Base-by-base conservation (phyloP, 306 rosid species). In the Inga leiocalycina region DNA sequence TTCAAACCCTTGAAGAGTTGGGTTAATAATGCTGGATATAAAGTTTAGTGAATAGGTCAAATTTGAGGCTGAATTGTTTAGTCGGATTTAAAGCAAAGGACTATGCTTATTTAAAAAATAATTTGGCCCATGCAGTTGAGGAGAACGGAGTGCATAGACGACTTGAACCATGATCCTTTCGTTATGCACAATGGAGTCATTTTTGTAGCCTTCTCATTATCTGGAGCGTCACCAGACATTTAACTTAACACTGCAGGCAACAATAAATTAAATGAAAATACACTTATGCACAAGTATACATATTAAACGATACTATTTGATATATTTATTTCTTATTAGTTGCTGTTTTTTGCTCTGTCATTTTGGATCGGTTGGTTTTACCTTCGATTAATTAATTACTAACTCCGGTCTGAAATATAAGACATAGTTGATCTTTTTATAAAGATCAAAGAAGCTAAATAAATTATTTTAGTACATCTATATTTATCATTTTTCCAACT, bases 121-220 rank as follows among this genome's bases (percentile, higher is more conserved):
- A 8, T 8, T n/a, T 57, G 65, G 13, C 30, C 9, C 65, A 20
- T 62, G 12, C 11, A 27, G 16, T 3, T 27, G 6, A 13, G 34
- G 12, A 22, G 17, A 62, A 62, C 68, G 17, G 34, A 24, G 35
- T 24, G 15, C 17, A 24, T 35, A 22, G 11, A 59, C 34, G 16
- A 4, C 8, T 62, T 4, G 20, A 75, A 39, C 20, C 4, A 49
- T n/a, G 10, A 22, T 68, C 77, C 64, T 54, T 82, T 68, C 52
- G 67, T 49, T 84, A 41, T 16, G 70, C 45, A 74, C 80, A 51
- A 51, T 27, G 76, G n/a, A 39, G 22, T 52, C 46, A 13, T 4
- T 46, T 77, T 83, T 77, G 56, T 34, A 57, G 69, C 35, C 78
- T 77, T 77, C 14, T 41, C 35, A 2, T 39, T n/a, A 14, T 44